Percentiles rank a stretch among this genome's conserved stretches.
Conservation (phyloP, 2,329 filamentous ascomycete genomes). For the Helotiales sp. region DNA sequence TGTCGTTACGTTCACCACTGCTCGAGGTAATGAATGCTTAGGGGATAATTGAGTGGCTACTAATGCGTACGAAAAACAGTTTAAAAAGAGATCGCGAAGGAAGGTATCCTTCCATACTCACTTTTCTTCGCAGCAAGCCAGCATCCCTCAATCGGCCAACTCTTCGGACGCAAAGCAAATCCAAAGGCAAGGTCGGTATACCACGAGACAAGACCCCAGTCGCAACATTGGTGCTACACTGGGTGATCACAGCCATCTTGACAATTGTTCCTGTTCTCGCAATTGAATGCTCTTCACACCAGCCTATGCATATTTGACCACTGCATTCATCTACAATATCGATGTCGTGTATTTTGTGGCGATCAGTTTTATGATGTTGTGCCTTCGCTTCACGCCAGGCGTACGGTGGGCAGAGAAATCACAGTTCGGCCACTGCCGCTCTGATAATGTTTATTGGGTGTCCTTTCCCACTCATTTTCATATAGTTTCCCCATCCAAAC, state of each 20-base stretch:
- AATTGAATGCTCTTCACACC: not conserved
- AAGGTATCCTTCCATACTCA: conserved; percentile 51
- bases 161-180: not conserved
- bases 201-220: conserved; percentile 32
- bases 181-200: not conserved
- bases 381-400: conserved; percentile 1
- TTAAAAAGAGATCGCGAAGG: conserved; percentile 62
- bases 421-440: not conserved
- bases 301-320: conserved; percentile 32
- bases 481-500: conserved; percentile 4
- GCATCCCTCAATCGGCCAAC: conserved; percentile 9
- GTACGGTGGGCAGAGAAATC: conserved; percentile 9
- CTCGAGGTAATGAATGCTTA: not conserved
- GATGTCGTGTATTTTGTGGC: conserved; percentile 36
- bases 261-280: conserved; percentile 9
- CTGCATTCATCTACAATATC: conserved; percentile 43
- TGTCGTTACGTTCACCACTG: conserved; percentile 4
- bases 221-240: conserved; percentile 28
- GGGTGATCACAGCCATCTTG: conserved; percentile 15
- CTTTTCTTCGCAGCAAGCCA: conserved; percentile 44
- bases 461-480: conserved; percentile 4
- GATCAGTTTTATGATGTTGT: conserved; percentile 30
- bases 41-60: not conserved
- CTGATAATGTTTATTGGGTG: not conserved
- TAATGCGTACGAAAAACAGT: conserved; percentile 33